A percentile compares a stretch with the other conserved stretches of the same genome.
Conservation (phyloP, 1,284 basidiomycete genomes). For the Ganoderma multipileum region DNA sequence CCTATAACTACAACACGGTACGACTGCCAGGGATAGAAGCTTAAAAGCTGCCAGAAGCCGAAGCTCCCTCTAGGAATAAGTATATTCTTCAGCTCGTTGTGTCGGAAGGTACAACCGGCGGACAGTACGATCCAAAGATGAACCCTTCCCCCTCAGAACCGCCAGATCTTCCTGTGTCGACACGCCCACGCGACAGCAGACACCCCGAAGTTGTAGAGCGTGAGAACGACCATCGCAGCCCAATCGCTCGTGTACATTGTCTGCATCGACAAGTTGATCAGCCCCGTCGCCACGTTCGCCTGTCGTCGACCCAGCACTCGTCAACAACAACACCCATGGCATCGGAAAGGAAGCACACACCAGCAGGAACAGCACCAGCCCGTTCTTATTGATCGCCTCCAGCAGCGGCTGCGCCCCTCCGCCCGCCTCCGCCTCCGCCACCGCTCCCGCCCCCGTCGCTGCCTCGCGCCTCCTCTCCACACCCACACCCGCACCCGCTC, state of each 20-base stretch:
- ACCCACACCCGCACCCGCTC: neutral
- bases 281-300: constrained; percentile 90
- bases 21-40: no score
- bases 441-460: neutral
- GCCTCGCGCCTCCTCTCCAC: constrained; percentile 9
- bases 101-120: neutral
- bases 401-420: constrained; percentile 61
- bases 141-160: constrained; percentile 26
- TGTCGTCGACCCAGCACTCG: constrained; percentile 37
- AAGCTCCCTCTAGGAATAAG: neutral
- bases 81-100: neutral
- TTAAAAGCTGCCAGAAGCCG: no score
- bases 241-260: constrained; percentile 82
- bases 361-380: constrained; percentile 81
- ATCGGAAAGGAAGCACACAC: constrained; percentile 52
- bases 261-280: constrained; percentile 81
- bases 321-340: neutral
- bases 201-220: constrained; percentile 66
- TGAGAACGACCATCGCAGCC: constrained; percentile 70
- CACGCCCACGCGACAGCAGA: constrained; percentile 68
- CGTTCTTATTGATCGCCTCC: constrained; percentile 85
- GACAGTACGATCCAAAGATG: neutral
- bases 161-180: constrained; percentile 43
- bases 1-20: no score
- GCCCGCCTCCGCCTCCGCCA: constrained; percentile 13